phyloP scores from a whole-genome alignment of 352 stramenopile genomes.

The Phytophthora niederhauseri region DNA sequence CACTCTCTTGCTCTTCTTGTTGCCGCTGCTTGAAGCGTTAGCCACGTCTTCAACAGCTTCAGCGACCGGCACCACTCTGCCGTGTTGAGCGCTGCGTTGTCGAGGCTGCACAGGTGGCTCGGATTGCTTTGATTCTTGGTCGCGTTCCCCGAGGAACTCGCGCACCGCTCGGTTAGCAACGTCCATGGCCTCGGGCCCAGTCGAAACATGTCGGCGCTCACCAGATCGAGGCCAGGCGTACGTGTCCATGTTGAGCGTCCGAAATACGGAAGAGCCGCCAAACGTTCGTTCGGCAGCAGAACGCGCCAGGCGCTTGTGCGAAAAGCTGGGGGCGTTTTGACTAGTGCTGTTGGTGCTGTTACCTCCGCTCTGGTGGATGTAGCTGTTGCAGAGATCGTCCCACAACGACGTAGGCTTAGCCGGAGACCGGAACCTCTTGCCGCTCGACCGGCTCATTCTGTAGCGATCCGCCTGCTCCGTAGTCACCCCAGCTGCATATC shows the following conservation, averaged over 20 bases:
- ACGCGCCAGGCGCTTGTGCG: constrained; percentile 23
- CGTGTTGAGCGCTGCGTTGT: neutral
- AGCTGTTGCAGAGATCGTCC: constrained; percentile 27
- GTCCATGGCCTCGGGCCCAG: constrained; percentile 38
- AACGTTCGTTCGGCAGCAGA: constrained; percentile 28
- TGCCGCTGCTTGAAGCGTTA: neutral
- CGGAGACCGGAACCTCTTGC: constrained; percentile 36
- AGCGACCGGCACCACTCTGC: neutral
- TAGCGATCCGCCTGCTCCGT: constrained; percentile 39
- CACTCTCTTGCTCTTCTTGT: constrained; percentile 30
- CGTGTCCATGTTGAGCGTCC: constrained; percentile 31
- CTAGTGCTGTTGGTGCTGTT: constrained; percentile 1
- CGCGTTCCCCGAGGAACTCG: constrained; percentile 39
- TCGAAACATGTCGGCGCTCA: constrained; percentile 35
- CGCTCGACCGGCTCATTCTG: constrained; percentile 36
- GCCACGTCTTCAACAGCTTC: neutral
- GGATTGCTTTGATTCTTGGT: constrained; percentile 23
- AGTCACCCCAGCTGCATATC: constrained; percentile 32
- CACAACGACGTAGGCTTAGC: constrained; percentile 28
- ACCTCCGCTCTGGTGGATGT: constrained; percentile 29
- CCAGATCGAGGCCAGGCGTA: constrained; percentile 19
- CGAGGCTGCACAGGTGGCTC: constrained; percentile 7
- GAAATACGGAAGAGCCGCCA: constrained; percentile 32
- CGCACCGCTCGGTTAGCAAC: constrained; percentile 41
- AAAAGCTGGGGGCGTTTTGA: constrained; percentile 9